Conservation (phyloP, 2,329 filamentous ascomycete species). For the Achaetomium macrosporum region DNA sequence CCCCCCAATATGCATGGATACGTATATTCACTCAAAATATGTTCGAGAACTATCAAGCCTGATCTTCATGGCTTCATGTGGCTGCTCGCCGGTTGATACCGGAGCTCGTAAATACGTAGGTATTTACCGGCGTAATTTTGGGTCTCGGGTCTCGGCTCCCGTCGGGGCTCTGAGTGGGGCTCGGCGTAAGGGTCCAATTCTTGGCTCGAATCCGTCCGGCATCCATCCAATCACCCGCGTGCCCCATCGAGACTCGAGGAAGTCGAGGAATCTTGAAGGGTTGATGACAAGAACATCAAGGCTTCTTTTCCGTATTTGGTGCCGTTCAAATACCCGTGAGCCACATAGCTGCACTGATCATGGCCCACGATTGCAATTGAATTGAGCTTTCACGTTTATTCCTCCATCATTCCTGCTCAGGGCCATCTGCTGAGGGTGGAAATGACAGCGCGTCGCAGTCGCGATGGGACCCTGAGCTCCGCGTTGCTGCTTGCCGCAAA, state of each 20-base stretch:
- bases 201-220: background rate
- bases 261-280: background rate
- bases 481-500: slow-evolving; percentile 61
- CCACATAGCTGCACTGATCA: background rate
- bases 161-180: background rate
- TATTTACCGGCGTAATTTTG: background rate
- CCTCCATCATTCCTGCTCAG: background rate
- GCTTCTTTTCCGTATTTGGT: background rate
- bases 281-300: background rate
- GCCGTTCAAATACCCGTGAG: background rate
- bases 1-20: too few relatives aligned
- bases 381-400: background rate
- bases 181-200: background rate
- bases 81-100: background rate
- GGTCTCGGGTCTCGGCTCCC: background rate
- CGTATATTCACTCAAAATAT: too few relatives aligned
- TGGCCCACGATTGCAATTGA: slow-evolving; percentile 4
- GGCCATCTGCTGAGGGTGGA: slow-evolving; percentile 8
- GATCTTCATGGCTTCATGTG: too few relatives aligned
- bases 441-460: slow-evolving; percentile 26
- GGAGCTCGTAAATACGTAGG: background rate
- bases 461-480: slow-evolving; percentile 28
- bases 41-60: too few relatives aligned
- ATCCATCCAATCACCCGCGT: background rate
- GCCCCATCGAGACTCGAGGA: background rate